Evolutionary conservation across 1,284 basidiomycete species (phyloP), one percentile per base, ranked within the genome.

Genomic region (Rhodofomes roseus): DNA sequence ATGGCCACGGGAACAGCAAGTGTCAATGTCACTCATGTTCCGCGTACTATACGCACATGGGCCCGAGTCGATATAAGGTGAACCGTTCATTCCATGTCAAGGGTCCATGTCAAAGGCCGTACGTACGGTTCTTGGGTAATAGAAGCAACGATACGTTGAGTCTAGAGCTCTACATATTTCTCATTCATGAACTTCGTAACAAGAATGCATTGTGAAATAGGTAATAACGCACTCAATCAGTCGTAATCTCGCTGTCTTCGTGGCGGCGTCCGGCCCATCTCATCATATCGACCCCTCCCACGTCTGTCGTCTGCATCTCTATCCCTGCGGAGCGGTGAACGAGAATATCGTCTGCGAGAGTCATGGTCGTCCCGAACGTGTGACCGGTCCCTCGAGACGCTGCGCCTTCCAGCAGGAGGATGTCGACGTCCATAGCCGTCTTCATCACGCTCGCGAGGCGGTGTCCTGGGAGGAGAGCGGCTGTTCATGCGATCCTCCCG

Each of bases 381-480:
- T 41, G 66, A 65, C 39, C 62, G 63, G 31, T 63, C 62, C 46
- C 61, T 63, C 50, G 66, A 67, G 23, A 52, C 29, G 54, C 63
- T 65, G 46, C 56, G 62, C 27, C 60, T 61, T 54, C 64, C 57
- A 37, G 46, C 40, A n/a, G 65, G 61, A 50, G 63, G 63, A 39
- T 63, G 25, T 25, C 58, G 62, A 48, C 18, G 40, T 23, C 56
- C 46, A 23, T 61, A 53, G 46, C 52, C 58, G 54, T 62, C 64
- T 8, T 27, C 31, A 23, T 63, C 63, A 27, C 44, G 39, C 23
- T 58, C 61, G 16, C 62, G 65, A 16, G 53, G 57, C 16, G 65
- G 66, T 36, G 62, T 65, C 36, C 61, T 37, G 22, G 54, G 50
- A 48, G 66, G 67, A 34, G 71, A 68, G 29, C 58, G 56, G 41